Conservation (phyloP, 345 rosid species). For the Cochlearia excelsa region DNA sequence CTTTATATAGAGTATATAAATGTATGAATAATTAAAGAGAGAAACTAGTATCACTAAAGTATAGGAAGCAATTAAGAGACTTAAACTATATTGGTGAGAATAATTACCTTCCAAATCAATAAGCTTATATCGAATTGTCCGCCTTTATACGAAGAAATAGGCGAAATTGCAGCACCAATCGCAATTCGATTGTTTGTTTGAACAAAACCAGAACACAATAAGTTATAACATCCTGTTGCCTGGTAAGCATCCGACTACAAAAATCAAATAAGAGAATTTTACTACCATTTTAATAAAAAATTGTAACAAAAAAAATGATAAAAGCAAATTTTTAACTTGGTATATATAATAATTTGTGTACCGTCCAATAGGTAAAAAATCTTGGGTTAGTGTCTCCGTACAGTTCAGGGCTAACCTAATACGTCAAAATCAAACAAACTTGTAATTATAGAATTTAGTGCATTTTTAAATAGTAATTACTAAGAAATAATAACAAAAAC, state of each 20-base stretch:
- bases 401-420: slow-evolving; percentile 88
- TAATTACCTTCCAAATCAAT: slow-evolving; percentile 88
- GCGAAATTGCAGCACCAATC: slow-evolving; percentile 95
- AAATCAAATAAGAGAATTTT: neutral
- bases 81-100: neutral
- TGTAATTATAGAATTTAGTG: slow-evolving; percentile 9
- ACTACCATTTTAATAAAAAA: neutral
- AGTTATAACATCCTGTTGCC: slow-evolving; percentile 92
- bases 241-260: slow-evolving; percentile 85
- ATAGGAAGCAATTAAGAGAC: neutral
- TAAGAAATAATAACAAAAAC: neutral
- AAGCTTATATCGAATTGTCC: slow-evolving; percentile 96
- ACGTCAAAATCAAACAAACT: slow-evolving; percentile 23
- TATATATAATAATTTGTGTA: slow-evolving; percentile 36
- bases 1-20: neutral
- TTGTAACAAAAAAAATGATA: neutral
- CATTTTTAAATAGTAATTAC: neutral
- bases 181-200: slow-evolving; percentile 87
- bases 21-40: neutral
- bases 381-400: slow-evolving; percentile 94
- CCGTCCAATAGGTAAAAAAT: slow-evolving; percentile 99
- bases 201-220: slow-evolving; percentile 92
- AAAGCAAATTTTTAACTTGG: neutral
- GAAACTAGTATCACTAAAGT: neutral
- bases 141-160: slow-evolving; percentile 74